A percentile compares a stretch with the other conserved stretches of the same genome.
These are phyloP conservation scores for Ehretia macrophylla DNA, from an alignment of 257 asterid genomes.

Conservation along the genomic window DNA sequence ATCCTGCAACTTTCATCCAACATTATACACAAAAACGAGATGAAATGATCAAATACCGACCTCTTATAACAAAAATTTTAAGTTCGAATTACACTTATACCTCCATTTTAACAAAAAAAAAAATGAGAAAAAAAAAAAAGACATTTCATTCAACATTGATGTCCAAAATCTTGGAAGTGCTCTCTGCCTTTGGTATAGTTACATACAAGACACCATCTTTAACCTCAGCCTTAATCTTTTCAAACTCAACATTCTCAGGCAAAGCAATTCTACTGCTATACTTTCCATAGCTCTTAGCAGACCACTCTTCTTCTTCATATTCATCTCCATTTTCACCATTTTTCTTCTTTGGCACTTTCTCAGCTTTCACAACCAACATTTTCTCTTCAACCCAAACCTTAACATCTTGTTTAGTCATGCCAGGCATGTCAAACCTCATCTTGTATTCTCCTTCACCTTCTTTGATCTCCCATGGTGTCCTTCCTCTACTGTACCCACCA, in stretches of 20 bases:
- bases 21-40: too few relatives aligned
- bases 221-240: slow-evolving; percentile 76
- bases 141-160: slow-evolving; percentile 44
- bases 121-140: too few relatives aligned
- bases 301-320: slow-evolving; percentile 42
- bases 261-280: slow-evolving; percentile 59
- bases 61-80: too few relatives aligned
- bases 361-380: slow-evolving; percentile 61
- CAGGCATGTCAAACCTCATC: slow-evolving; percentile 80
- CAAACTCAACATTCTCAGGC: slow-evolving; percentile 69
- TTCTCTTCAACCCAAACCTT: slow-evolving; percentile 70
- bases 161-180: slow-evolving; percentile 42
- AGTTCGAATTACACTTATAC: too few relatives aligned
- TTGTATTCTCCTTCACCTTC: slow-evolving; percentile 57
- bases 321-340: slow-evolving; percentile 5
- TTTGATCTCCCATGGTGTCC: slow-evolving; percentile 79
- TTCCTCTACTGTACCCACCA: slow-evolving; percentile 43
- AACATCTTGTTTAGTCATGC: slow-evolving; percentile 65
- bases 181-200: slow-evolving; percentile 42
- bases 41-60: too few relatives aligned
- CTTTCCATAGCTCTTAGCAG: slow-evolving; percentile 57
- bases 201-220: slow-evolving; percentile 74
- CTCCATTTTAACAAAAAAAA: too few relatives aligned
- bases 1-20: slow-evolving; percentile 17
- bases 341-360: slow-evolving; percentile 28